Evolutionary conservation across 2,329 filamentous ascomycete genomes (phyloP), one percentile per base, ranked within the genome.

Genomic region (Sclerotinia glacialis): DNA sequence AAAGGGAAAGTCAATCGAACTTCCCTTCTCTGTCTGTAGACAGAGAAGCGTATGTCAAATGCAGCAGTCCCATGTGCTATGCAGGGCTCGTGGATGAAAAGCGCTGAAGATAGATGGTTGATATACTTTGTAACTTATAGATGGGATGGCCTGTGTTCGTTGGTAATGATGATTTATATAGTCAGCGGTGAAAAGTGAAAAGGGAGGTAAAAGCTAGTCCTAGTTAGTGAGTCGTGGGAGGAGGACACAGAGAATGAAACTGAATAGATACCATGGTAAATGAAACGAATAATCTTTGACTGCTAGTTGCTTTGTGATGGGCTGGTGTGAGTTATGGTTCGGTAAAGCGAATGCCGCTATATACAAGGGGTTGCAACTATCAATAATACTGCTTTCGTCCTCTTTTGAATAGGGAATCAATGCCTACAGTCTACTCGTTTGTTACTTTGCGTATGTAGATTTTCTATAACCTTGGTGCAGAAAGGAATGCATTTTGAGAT

Each of bases 81-180:
- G 31, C 5, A 21, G 12, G 5, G 21, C 23, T 61, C n/a, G 16
- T 49, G 44, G 31, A 44, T 44, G 44, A 5, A 49, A 60, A 26
- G n/a, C 8, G 31, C 3, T n/a, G 31, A 61, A 9, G 58, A 50
- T 61, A 37, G 8, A 59, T 34, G 21, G 42, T 37, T 49, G 58
- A 34, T 60, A 9, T 60, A 28, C n/a, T 49, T 23, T 49, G 58
- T 61, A 61, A 61, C 46, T 60, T 34, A 37, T 61, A 61, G 44
- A 61, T 49, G 9, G 23, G 31, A 55, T 40, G 5, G 8, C 18
- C 31, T 6, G 31, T 50, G 28, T 37, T 37, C 21, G 8, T 60
- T 49, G 58, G 28, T 60, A 49, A 60, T 49, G 52, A 18, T 49
- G 31, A 60, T 37, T 37, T 3, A 49, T 44, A 34, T 60, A 42